Conservation (phyloP, 202 grass and related monocot genomes). For the Eragrostis tef region DNA sequence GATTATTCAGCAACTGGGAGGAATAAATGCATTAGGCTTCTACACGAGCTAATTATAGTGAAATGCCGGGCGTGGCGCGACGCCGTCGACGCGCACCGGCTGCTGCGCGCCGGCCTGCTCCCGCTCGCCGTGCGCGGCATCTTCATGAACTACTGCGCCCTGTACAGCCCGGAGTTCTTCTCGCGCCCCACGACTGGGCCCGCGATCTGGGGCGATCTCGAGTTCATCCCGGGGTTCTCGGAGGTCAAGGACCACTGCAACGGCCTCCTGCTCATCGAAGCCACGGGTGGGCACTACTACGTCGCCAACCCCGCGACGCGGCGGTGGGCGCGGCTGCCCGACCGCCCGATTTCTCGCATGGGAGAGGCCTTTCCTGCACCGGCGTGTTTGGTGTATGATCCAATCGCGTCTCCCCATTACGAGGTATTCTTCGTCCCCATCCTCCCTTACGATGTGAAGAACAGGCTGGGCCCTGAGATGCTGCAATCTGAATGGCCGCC, state of each 20-base stretch:
- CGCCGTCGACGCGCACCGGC: background rate
- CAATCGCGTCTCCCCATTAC: background rate
- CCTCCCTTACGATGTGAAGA: background rate
- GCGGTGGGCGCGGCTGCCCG: slow-evolving; percentile 1
- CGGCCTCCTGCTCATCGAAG: background rate
- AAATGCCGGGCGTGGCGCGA: slow-evolving; percentile 26
- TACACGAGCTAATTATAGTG: slow-evolving; percentile 55
- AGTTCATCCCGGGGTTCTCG: background rate
- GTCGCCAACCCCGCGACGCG: background rate
- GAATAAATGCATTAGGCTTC: slow-evolving; percentile 60
- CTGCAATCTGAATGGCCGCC: slow-evolving; percentile 2
- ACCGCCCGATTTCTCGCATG: no score
- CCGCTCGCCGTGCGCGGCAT: background rate
- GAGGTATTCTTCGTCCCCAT: background rate
- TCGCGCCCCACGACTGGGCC: background rate
- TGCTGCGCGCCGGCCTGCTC: background rate
- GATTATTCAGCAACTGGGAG: slow-evolving; percentile 68
- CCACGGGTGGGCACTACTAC: no score
- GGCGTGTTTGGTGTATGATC: background rate
- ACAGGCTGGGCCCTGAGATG: background rate
- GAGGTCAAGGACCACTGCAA: background rate
- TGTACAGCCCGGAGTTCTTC: background rate
- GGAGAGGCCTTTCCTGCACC: no score
- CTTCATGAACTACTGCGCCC: background rate
- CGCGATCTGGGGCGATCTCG: background rate